Conservation (phyloP, 75 land plant species). For the Cryptomeria japonica region DNA sequence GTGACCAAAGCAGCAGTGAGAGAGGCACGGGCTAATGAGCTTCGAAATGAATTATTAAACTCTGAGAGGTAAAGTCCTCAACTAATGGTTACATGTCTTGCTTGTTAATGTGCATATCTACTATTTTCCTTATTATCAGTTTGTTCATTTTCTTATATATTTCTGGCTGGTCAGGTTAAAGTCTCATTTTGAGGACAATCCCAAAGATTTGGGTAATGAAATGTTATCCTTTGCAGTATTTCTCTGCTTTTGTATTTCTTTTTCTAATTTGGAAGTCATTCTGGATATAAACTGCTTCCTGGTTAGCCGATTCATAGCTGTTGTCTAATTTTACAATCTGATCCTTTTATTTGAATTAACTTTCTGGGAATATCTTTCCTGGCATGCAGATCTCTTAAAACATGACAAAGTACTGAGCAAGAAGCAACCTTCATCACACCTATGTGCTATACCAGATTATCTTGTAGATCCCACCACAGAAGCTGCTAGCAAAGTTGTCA, state of each 20-base stretch:
- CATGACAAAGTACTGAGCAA: constrained; percentile 93
- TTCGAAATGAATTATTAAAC: constrained; percentile 92
- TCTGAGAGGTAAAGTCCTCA: constrained; percentile 70
- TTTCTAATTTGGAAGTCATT: neutral
- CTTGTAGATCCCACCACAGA: constrained; percentile 74
- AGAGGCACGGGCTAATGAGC: constrained; percentile 90
- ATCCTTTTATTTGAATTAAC: neutral
- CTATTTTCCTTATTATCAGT: neutral
- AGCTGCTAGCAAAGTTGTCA: constrained; percentile 82
- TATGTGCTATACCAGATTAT: constrained; percentile 82
- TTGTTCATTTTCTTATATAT: neutral
- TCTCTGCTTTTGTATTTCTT: neutral
- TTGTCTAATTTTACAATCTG: neutral
- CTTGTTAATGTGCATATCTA: neutral
- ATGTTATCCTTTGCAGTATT: neutral
- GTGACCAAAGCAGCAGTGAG: constrained; percentile 80
- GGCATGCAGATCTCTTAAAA: constrained; percentile 77
- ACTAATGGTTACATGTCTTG: neutral
- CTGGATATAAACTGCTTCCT: neutral
- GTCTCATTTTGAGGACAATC: constrained; percentile 92
- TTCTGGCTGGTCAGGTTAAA: constrained; percentile 58
- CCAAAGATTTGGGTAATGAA: constrained; percentile 68
- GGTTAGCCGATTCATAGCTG: neutral
- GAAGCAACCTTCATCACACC: constrained; percentile 72
- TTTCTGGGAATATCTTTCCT: neutral